A percentile compares a stretch with the other conserved stretches of the same genome.
Evolutionary conservation across 2,329 filamentous ascomycete genomes (phyloP).

Genomic region (Trichoderma pleuroti): DNA sequence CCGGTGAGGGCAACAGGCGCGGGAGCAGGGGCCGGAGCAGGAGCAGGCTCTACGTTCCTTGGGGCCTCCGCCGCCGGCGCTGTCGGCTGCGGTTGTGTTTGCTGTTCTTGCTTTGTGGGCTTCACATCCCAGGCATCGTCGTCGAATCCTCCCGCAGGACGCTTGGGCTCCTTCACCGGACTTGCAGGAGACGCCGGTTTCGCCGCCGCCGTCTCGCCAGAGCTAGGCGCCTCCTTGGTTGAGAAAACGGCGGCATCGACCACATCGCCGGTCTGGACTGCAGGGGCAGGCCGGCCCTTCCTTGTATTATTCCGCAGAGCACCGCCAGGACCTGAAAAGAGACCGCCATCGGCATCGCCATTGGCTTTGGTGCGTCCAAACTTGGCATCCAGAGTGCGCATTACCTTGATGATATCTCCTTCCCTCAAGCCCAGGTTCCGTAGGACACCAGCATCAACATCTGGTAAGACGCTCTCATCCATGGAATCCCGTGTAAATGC

Average conservation of each 20-base stretch:
- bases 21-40: not conserved
- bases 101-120: slow-evolving; percentile 58
- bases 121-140: slow-evolving; percentile 98
- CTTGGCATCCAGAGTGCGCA: slow-evolving; percentile 80
- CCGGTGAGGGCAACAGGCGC: slow-evolving; percentile 38
- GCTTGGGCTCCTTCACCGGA: slow-evolving; percentile 30
- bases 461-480: slow-evolving; percentile 87
- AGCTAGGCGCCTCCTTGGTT: slow-evolving; percentile 43
- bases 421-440: slow-evolving; percentile 91
- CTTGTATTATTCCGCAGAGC: slow-evolving; percentile 89
- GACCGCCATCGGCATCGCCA: slow-evolving; percentile 59
- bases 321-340: slow-evolving; percentile 94
- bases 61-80: slow-evolving; percentile 21
- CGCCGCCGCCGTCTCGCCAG: slow-evolving; percentile 23
- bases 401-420: slow-evolving; percentile 93
- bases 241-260: slow-evolving; percentile 86
- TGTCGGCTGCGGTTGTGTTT: slow-evolving; percentile 29
- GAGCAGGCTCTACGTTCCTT: not conserved
- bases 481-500: slow-evolving; percentile 90
- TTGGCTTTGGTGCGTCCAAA: slow-evolving; percentile 62
- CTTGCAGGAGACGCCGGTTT: slow-evolving; percentile 26
- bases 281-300: slow-evolving; percentile 82
- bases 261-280: slow-evolving; percentile 79
- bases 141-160: slow-evolving; percentile 66
- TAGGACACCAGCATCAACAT: slow-evolving; percentile 78